Conservation (phyloP, 345 rosid species). For the Camelina hispida region DNA sequence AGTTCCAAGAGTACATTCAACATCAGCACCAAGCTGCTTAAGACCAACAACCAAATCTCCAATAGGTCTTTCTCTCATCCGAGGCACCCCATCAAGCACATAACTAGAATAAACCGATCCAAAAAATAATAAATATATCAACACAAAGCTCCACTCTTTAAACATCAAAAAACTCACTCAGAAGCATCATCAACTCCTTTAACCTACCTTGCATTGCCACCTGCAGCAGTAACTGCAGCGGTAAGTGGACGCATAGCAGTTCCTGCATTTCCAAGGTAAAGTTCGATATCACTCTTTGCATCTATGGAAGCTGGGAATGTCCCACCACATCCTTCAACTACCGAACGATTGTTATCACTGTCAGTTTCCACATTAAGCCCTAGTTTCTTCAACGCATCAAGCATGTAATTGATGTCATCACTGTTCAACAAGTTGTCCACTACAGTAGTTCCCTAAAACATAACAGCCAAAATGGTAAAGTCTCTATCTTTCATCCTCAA, state of each 20-base stretch:
- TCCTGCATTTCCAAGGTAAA: conserved; percentile 97
- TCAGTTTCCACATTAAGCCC: conserved; percentile 72
- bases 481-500: conserved; percentile 6
- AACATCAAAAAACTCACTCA: not conserved
- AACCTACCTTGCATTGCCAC: conserved; percentile 81
- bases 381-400: conserved; percentile 76
- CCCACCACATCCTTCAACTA: conserved; percentile 90
- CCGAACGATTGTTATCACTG: conserved; percentile 56
- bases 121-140: not conserved
- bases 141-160: not conserved
- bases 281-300: conserved; percentile 60
- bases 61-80: conserved; percentile 98
- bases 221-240: conserved; percentile 89
- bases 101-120: conserved; percentile 53
- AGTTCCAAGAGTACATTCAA: conserved; percentile 71
- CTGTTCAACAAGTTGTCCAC: conserved; percentile 90
- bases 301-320: conserved; percentile 67
- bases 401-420: conserved; percentile 92
- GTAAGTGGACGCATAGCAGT: conserved; percentile 98
- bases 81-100: conserved; percentile 89
- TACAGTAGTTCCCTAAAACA: conserved; percentile 76
- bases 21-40: conserved; percentile 94
- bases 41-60: conserved; percentile 89
- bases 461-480: not conserved
- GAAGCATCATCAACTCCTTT: not conserved